phyloP scores from a whole-genome alignment of 2,329 filamentous ascomycete species.

The Kalmusia sp. region DNA sequence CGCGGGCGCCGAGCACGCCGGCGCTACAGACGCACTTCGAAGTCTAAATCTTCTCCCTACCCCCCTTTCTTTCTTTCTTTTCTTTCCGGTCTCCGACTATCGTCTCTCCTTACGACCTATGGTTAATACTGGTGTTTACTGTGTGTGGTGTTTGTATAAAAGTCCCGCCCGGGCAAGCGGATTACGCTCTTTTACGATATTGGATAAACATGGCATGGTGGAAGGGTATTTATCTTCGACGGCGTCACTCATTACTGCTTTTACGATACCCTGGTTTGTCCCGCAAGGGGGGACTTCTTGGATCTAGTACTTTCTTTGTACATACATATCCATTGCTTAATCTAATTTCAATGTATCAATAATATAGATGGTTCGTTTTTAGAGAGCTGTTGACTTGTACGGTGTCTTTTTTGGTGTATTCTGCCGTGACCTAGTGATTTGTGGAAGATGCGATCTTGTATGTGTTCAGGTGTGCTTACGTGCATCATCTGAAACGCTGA shows the following conservation, averaged over 20 bases:
- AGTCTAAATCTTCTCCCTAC: neutral
- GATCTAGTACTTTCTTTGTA: neutral
- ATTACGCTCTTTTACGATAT: slow-evolving; percentile 9
- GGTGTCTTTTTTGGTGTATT: no score
- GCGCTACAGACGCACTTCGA: slow-evolving; percentile 5
- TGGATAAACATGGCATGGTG: neutral
- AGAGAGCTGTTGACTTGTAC: no score
- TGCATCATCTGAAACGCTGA: no score
- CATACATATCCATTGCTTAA: neutral
- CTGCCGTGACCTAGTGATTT: no score
- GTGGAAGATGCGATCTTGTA: no score
- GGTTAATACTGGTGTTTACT: no score
- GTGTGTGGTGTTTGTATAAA: neutral
- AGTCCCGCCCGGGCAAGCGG: neutral
- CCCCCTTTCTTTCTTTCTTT: neutral
- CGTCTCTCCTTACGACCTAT: neutral
- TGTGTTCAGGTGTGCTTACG: no score
- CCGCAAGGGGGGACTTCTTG: neutral
- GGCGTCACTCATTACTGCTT: slow-evolving; percentile 5
- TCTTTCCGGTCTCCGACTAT: neutral
- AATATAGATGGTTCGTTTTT: neutral
- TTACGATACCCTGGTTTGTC: neutral
- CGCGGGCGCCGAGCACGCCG: neutral
- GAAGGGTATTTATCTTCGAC: neutral
- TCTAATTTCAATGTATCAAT: slow-evolving; percentile 1